Evolutionary conservation across 352 stramenopile genomes (phyloP).

Genomic region (Globisporangium cylindrosporum): DNA sequence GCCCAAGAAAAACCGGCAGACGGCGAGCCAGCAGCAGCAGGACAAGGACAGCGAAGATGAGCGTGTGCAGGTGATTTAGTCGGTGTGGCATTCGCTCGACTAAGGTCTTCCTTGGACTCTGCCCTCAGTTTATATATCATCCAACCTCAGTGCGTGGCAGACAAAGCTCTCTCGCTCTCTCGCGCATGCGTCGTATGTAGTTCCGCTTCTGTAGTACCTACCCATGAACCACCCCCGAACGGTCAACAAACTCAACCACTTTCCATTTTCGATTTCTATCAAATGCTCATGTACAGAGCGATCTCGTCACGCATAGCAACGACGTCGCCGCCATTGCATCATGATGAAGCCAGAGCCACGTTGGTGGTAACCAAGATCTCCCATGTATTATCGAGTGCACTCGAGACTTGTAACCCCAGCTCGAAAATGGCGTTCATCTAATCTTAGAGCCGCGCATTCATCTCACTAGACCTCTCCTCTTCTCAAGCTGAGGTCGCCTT

Average conservation of each 20-base stretch:
- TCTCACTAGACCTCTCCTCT: background rate
- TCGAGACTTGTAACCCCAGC: background rate
- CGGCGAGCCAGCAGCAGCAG: background rate
- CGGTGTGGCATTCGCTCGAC: background rate
- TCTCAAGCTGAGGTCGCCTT: background rate
- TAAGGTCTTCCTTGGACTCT: background rate
- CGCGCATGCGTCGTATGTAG: background rate
- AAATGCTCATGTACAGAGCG: too few species aligned
- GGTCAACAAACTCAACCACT: too few species aligned
- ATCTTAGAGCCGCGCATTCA: background rate
- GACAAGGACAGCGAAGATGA: slow-evolving; percentile 13
- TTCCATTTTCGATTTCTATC: background rate
- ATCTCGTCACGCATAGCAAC: background rate
- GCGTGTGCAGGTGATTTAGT: slow-evolving; percentile 16
- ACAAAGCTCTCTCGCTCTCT: background rate
- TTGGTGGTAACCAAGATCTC: too few species aligned
- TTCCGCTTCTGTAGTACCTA: background rate
- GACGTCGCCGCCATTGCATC: background rate
- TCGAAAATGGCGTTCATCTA: background rate
- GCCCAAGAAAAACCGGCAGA: slow-evolving; percentile 11
- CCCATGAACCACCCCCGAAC: background rate
- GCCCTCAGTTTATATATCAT: background rate
- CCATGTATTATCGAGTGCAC: background rate
- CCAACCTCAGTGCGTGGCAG: background rate
- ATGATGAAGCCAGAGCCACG: background rate